phyloP scores from a whole-genome alignment of 495 filamentous ascomycete species.

The Tuber microsphaerosporum region DNA sequence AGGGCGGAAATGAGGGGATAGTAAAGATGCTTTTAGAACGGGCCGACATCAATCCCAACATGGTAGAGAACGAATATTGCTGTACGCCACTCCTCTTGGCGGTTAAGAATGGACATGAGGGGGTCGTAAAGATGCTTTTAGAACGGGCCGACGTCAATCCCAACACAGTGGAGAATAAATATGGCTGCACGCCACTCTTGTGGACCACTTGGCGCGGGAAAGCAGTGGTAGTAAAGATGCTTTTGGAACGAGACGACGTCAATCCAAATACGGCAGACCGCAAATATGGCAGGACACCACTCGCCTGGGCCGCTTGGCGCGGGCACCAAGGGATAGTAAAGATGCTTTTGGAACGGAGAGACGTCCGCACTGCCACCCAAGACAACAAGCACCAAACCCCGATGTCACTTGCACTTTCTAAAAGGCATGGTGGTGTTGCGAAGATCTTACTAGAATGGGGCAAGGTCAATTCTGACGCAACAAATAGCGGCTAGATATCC shows the following conservation, averaged over 20 bases:
- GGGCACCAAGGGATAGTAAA: neutral
- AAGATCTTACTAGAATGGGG: neutral
- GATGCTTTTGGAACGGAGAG: neutral
- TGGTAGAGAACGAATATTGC: no score
- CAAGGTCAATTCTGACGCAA: neutral
- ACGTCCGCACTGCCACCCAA: neutral
- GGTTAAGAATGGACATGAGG: neutral
- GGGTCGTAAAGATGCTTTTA: neutral
- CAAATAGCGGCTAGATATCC: neutral
- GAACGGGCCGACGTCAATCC: neutral
- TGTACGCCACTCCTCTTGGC: no score
- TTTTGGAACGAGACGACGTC: neutral
- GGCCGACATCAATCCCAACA: no score
- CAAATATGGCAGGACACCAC: neutral
- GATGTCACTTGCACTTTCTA: neutral
- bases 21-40: no score
- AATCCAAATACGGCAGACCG: neutral
- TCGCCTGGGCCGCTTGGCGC: neutral
- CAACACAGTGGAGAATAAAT: neutral
- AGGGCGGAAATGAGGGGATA: no score
- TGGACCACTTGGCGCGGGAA: neutral
- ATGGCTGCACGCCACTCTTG: neutral
- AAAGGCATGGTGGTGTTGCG: neutral
- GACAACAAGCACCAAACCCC: neutral
- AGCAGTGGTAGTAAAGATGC: neutral